Evolutionary conservation across 1,284 basidiomycete genomes (phyloP), one percentile per base, ranked within the genome.

Genomic region (Cutaneotrichosporon cavernicola): DNA sequence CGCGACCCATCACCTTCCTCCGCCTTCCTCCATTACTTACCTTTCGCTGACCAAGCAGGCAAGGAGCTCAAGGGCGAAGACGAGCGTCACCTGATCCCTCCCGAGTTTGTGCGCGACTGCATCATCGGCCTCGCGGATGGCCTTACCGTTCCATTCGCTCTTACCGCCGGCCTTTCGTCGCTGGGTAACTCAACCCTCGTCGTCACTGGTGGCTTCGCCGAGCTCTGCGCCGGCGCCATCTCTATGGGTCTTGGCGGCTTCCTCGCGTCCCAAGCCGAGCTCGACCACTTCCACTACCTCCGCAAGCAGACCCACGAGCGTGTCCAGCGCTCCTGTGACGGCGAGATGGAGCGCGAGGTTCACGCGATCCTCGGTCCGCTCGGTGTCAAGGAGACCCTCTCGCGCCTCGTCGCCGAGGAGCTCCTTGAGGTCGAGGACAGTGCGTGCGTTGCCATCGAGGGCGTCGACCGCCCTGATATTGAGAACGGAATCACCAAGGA

Each of bases 181-280:
- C 86, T 97, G 21, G 94, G 95, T 56, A 88, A 90, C 70, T 92
- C 91, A 14, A 87, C 85, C 61, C 85, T 97, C 43, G 95, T 97
- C 71, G 90, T 97, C 55, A 84, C 97, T 56, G 91, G 92, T 71
- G 92, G 95, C 56, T 82, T 97, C 58, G 91, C 95, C 32, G 92
- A 97, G 63, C 88, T 97, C 69, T 91, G 94, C 65, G 92, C 93
- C 3, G 94, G 95, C n/a, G 91, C 93, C 10, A 92, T 98, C 67
- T 83, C 82, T 18, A 99, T 98, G 96, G 95, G 95, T 65, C 90
- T 98, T 57, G 96, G 96, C 63, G 96, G 96, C 30, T 97, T 96
- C 84, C 88, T 99, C 62, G 93, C 93, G 2, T 93, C 95, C 0
- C 92, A 98, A 80, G 91, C 96, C 46, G 96, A 99, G 80, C 87